Evolutionary conservation across 306 rosid genomes (phyloP), one percentile per base, ranked within the genome.

Genomic region (Prunus campanulata): DNA sequence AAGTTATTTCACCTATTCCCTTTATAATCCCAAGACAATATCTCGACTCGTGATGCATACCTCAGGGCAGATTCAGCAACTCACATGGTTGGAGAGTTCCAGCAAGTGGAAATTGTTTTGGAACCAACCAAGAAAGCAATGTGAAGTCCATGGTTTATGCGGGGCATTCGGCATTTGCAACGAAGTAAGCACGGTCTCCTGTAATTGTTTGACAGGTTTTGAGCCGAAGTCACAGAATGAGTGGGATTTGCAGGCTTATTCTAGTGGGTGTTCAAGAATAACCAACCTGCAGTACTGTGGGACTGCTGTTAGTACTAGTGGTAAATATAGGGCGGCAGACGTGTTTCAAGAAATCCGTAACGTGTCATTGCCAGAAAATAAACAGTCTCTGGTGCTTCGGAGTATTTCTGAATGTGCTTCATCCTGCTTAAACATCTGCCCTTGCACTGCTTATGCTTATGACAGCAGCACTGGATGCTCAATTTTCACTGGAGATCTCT

Each of bases 221-320:
- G 62, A 44, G 66, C 91, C 90, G 0, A 84, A 77, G 46, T 74
- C 72, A 1, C 62, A 6, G 24, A 46, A 65, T 11, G 79, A 80
- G 1, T 90, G 96, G 97, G 2, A 82, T 68, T 32, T 71, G 61
- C 20, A 20, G n/a, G 89, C 86, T 76, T 69, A 55, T 54, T 83
- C 91, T 11, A 70, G 77, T 4, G 96, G 97, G n/a, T 93, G 97
- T 82, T 2, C 1, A 70, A 87, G 93, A 72, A 80, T 0, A 74
- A 57, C 83, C 2, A 30, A 22, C 8, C 62, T 91, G 59, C 79
- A 20, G 20, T 20, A 91, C 20, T 49, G 72, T 62, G 74, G 20
- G 13, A 47, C 2, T 47, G 50, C 14, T 11, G 13, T 8, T 47
- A 11, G 50, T 47, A 0, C 11, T n/a, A 3, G 27, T 25, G 27